Base-by-base conservation (phyloP, 2,329 filamentous ascomycete genomes). In the Furcasterigmium sp. region DNA sequence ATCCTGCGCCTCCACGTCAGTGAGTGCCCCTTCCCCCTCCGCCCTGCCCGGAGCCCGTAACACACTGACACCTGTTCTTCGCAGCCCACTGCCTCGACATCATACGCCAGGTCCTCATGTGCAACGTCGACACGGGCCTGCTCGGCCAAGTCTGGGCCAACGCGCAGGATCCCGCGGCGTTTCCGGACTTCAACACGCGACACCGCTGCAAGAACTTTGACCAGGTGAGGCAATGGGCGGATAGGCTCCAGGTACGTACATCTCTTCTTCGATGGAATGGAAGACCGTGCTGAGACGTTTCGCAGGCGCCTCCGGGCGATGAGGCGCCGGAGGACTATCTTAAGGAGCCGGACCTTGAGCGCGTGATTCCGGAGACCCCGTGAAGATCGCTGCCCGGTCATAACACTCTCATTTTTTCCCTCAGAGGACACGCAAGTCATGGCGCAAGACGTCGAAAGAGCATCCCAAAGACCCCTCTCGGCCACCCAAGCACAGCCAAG, bases 71-170 rank as follows among this genome's bases (percentile, higher is more conserved):
- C 19, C 9, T 8, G n/a, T n/a, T n/a, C 3, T 7, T 8, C 8
- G n/a, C 39, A 75, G 72, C 74, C 5, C 79, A 84, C 47, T 84
- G 80, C 46, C 62, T 83, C 25, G 80, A 84, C 48, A 76, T 75
- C 4, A 46, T 84, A 36, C 73, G 79, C 1, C 79, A 84, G 54
- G 74, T 80, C 14, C 65, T 84, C 13, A 82, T 82, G 76, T 84
- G 80, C 58, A 76, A 72, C 21, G 65, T 75, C 17, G 80, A 84
- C 50, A 72, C 77, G 3, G 78, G 71, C 2, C 69, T 84, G 1
- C 64, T 83, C 0, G 78, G 78, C 11, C 78, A 84, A 51, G 69
- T 83, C 6, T 84, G 79, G 79, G 72, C 70, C 26, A 63, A 76
- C 19, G 56, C 59, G 3, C 52, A 64, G 2, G 57, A 65, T 8